These are phyloP conservation scores for Sugiyamaella novakii DNA, from an alignment of 1,139 yeast species.

Conservation along the genomic window DNA sequence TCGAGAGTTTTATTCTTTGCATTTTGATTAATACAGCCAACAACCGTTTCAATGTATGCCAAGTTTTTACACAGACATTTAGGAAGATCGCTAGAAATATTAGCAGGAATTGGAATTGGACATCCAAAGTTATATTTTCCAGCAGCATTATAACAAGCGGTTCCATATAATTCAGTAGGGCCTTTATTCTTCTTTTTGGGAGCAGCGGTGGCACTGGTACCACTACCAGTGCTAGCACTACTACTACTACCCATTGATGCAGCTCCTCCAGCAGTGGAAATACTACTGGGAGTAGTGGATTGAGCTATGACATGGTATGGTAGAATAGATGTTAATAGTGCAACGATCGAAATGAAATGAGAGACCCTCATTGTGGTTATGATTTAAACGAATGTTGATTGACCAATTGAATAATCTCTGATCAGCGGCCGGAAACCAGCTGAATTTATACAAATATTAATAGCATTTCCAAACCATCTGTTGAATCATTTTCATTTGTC, in stretches of 20 bases:
- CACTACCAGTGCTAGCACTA: background rate
- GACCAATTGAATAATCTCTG: too few relatives aligned
- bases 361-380: constrained; percentile 12
- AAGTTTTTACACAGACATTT: constrained; percentile 18
- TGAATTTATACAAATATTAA: too few relatives aligned
- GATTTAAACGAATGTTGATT: too few relatives aligned
- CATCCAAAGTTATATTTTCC: constrained; percentile 21
- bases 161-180: constrained; percentile 16
- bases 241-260: too few relatives aligned
- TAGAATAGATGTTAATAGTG: constrained; percentile 1
- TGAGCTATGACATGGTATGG: constrained; percentile 1
- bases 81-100: constrained; percentile 8
- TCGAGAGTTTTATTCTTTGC: constrained; percentile 5
- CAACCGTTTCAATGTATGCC: constrained; percentile 18
- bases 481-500: background rate
- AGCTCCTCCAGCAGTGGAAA: too few relatives aligned
- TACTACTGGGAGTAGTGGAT: too few relatives aligned
- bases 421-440: too few relatives aligned
- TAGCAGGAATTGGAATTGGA: constrained; percentile 17
- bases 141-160: constrained; percentile 19
- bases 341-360: constrained; percentile 2
- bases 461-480: too few relatives aligned
- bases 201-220: background rate
- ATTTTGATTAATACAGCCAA: constrained; percentile 18
- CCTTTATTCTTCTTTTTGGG: background rate